A percentile compares a stretch with the other conserved stretches of the same genome.
These are phyloP conservation scores for Solanum pimpinellifolium DNA, from an alignment of 257 asterid species.

Conservation along the genomic window DNA sequence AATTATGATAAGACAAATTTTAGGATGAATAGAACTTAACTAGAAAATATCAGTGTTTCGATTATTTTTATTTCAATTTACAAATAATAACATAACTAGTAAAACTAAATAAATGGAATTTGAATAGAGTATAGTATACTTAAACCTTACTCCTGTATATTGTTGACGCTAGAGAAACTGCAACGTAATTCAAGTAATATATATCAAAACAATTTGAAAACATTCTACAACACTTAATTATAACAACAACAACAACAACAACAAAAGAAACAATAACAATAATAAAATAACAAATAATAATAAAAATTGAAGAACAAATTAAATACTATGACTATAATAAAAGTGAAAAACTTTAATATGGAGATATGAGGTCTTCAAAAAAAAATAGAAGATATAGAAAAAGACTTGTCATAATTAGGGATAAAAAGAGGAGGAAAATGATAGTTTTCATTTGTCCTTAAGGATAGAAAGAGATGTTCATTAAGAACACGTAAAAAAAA, in stretches of 20 bases:
- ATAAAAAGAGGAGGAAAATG: background rate
- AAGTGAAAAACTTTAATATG: background rate
- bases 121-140: background rate
- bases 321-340: background rate
- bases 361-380: background rate
- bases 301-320: background rate
- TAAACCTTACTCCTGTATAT: background rate
- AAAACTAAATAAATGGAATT: fast-evolving
- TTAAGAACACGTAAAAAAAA: background rate
- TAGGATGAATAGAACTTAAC: background rate
- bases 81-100: background rate
- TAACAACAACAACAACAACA: background rate
- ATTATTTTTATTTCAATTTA: background rate
- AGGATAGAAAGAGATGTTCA: background rate
- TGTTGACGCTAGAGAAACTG: background rate
- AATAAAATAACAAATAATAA: background rate
- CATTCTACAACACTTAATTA: background rate
- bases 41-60: background rate
- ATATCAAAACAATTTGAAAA: background rate
- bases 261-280: background rate
- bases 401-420: background rate
- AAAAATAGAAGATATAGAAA: background rate
- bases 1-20: background rate
- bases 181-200: background rate
- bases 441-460: background rate